Conservation (phyloP, 2,329 filamentous ascomycete genomes). For the Fusarium sp. region DNA sequence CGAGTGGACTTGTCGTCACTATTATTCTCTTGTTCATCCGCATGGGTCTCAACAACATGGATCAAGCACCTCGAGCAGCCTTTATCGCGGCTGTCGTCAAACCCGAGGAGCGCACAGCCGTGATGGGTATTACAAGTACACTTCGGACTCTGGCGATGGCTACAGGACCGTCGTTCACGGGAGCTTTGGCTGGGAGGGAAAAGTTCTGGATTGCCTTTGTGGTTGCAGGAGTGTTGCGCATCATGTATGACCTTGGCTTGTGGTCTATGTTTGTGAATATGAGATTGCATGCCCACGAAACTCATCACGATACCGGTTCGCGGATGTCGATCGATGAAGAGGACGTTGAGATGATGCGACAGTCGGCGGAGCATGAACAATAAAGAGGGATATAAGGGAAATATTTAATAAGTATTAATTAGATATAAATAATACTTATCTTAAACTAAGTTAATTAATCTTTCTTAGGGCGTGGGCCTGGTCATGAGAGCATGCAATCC, state of each 20-base stretch:
- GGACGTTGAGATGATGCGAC: constrained; percentile 14
- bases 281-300: constrained; percentile 61
- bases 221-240: constrained; percentile 62
- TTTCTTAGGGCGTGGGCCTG: no score
- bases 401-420: no score
- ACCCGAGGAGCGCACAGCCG: constrained; percentile 73
- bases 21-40: constrained; percentile 68
- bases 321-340: constrained; percentile 26
- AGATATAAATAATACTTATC: no score
- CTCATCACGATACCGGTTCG: neutral
- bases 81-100: constrained; percentile 75
- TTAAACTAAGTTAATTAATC: no score
- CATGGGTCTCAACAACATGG: constrained; percentile 75
- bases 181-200: constrained; percentile 62
- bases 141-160: constrained; percentile 70
- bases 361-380: constrained; percentile 6
- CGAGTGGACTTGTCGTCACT: constrained; percentile 62
- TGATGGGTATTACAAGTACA: constrained; percentile 76
- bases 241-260: constrained; percentile 69
- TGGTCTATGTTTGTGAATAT: constrained; percentile 71
- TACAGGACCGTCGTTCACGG: constrained; percentile 66
- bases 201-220: constrained; percentile 73
- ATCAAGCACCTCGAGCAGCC: constrained; percentile 74
- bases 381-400: no score
- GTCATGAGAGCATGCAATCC: no score